These are phyloP conservation scores for Phialocephala subalpina DNA, from an alignment of 2,329 filamentous ascomycete species.

Conservation along the genomic window DNA sequence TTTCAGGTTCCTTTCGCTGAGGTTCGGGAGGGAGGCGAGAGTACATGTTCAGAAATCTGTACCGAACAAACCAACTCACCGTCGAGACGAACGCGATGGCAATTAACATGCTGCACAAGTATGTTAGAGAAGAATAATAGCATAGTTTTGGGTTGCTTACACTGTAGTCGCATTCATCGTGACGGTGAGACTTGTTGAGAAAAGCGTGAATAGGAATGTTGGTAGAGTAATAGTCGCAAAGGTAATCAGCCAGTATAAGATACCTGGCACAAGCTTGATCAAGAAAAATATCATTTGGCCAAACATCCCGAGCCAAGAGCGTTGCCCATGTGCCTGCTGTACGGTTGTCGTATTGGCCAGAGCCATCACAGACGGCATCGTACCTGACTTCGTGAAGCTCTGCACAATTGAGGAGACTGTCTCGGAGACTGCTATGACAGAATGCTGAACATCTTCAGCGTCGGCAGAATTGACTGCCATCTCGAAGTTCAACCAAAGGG, in stretches of 20 bases:
- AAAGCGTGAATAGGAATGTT: conserved; percentile 86
- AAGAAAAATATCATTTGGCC: conserved; percentile 62
- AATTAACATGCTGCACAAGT: conserved; percentile 71
- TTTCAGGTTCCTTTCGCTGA: conserved; percentile 92
- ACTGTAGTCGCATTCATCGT: conserved; percentile 99
- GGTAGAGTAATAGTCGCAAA: conserved; percentile 90
- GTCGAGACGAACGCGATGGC: conserved; percentile 80
- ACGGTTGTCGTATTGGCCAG: conserved; percentile 29
- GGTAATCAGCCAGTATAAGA: conserved; percentile 81
- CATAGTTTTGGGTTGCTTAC: conserved; percentile 56
- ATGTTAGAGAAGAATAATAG: conserved; percentile 31
- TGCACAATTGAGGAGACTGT: conserved; percentile 32
- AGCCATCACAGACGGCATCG: conserved; percentile 31
- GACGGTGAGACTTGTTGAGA: conserved; percentile 93
- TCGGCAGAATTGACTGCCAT: conserved; percentile 29
- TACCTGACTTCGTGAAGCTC: conserved; percentile 33
- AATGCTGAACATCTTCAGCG: conserved; percentile 20
- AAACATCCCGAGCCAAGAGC: conserved; percentile 65
- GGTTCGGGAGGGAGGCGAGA: conserved; percentile 91
- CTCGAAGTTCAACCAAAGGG: conserved; percentile 23
- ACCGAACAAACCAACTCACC: conserved; percentile 91
- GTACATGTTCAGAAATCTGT: conserved; percentile 97
- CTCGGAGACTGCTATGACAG: conserved; percentile 28
- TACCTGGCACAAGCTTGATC: conserved; percentile 62
- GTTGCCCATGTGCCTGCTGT: conserved; percentile 47